Conservation (phyloP, 1,284 basidiomycete genomes). For the Fomitopsis betulina region DNA sequence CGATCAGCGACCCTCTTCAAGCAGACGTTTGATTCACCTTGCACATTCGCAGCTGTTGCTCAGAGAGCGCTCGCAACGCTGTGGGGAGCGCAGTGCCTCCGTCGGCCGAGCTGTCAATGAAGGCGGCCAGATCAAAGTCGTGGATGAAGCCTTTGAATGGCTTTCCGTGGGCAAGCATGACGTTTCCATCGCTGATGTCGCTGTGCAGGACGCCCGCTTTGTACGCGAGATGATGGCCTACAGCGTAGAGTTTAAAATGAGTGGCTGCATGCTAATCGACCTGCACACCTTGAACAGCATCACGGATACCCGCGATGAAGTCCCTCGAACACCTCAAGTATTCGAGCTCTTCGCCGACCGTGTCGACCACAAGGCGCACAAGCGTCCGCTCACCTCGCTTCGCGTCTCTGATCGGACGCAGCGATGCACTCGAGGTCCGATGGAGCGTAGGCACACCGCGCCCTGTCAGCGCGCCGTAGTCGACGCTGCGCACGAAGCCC, state of each 20-base stretch:
- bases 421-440: not conserved
- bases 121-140: constrained; percentile 13
- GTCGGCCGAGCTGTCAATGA: not conserved
- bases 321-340: constrained; percentile 10
- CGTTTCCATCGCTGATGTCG: constrained; percentile 13
- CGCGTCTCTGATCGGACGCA: not conserved
- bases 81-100: not conserved
- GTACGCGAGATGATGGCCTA: constrained; percentile 3
- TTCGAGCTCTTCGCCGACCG: constrained; percentile 7
- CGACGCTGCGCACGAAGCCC: not conserved
- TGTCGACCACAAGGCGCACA: constrained; percentile 11
- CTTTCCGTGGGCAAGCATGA: constrained; percentile 3
- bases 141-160: constrained; percentile 8
- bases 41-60: not conserved
- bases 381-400: constrained; percentile 10
- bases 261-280: not conserved
- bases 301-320: constrained; percentile 9
- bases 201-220: constrained; percentile 8
- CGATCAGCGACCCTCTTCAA: not conserved
- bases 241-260: not conserved
- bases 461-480: not conserved
- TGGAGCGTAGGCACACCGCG: not conserved
- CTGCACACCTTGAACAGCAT: constrained; percentile 11
- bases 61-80: not conserved
- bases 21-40: constrained; percentile 2